Conservation (phyloP, 345 rosid genomes). For the Dimocarpus longan region DNA sequence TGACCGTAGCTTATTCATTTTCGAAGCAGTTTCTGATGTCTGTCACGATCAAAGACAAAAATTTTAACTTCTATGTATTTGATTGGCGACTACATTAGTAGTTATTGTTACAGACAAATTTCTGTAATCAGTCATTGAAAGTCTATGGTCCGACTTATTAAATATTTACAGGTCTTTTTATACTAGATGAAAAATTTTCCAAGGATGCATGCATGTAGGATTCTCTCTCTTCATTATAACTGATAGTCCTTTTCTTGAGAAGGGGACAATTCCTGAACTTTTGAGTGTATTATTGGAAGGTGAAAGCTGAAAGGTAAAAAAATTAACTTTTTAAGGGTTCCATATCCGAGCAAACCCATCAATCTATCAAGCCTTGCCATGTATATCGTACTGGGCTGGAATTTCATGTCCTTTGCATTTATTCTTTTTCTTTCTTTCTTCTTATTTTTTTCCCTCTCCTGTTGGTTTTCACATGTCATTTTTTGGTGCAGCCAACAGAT, state of each 20-base stretch:
- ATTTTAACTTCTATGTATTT: neutral
- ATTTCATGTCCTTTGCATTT: slow-evolving; percentile 25
- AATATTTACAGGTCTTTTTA: neutral
- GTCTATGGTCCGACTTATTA: neutral
- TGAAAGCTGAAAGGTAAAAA: slow-evolving; percentile 15
- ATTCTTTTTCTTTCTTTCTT: slow-evolving; percentile 16
- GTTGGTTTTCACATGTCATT: neutral
- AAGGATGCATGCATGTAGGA: slow-evolving; percentile 16
- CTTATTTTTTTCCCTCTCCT: neutral
- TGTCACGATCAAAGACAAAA: neutral
- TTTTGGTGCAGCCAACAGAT: slow-evolving; percentile 31
- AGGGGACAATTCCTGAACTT: neutral
- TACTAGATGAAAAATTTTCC: neutral
- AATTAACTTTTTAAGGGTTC: neutral
- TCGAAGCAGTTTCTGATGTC: neutral
- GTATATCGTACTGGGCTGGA: neutral
- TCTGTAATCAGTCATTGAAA: too few relatives aligned
- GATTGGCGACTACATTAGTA: too few relatives aligned
- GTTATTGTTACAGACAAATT: too few relatives aligned
- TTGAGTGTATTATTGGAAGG: slow-evolving; percentile 26
- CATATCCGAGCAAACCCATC: neutral
- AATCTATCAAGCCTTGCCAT: slow-evolving; percentile 2
- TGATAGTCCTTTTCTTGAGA: slow-evolving; percentile 14
- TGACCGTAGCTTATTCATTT: neutral
- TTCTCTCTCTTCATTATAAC: neutral